Evolutionary conservation across 2,329 filamentous ascomycete species (phyloP).

Genomic region (Aspergillus luchuensis): DNA sequence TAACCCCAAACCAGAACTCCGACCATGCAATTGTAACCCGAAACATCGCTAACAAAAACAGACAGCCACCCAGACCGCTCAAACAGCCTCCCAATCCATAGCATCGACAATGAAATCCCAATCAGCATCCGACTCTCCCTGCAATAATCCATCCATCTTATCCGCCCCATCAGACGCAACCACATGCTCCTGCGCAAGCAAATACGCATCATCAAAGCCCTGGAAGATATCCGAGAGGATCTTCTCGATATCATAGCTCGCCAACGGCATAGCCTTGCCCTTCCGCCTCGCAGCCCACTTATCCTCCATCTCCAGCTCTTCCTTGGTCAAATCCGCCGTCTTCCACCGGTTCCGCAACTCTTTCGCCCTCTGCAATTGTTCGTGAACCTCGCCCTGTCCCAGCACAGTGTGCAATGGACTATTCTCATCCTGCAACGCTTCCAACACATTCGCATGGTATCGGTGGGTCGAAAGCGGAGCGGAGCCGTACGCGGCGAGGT

Average conservation of each 20-base stretch:
- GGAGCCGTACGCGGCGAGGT: conserved; percentile 29
- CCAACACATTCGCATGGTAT: conserved; percentile 71
- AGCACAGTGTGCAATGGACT: conserved; percentile 61
- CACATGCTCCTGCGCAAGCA: conserved; percentile 53
- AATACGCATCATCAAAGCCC: conserved; percentile 62
- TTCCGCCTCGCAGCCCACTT: conserved; percentile 25
- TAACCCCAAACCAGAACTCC: no score
- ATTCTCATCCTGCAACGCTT: conserved; percentile 58
- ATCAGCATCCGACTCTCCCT: conserved; percentile 43
- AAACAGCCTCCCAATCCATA: conserved; percentile 59
- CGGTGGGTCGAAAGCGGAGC: conserved; percentile 48
- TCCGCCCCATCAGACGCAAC: conserved; percentile 20
- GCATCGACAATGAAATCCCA: conserved; percentile 63
- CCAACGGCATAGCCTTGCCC: conserved; percentile 45
- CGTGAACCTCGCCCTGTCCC: conserved; percentile 57
- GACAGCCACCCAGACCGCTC: not conserved
- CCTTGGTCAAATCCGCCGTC: conserved; percentile 56
- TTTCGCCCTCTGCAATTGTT: conserved; percentile 66
- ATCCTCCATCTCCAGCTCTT: conserved; percentile 26
- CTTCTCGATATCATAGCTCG: conserved; percentile 62
- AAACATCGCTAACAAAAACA: no score
- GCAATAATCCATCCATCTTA: not conserved
- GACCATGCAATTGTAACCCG: no score
- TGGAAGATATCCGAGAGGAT: conserved; percentile 61
- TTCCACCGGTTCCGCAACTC: conserved; percentile 74